Evolutionary conservation across 495 filamentous ascomycete genomes (phyloP).

Genomic region (Lasiosphaeris hirsuta): DNA sequence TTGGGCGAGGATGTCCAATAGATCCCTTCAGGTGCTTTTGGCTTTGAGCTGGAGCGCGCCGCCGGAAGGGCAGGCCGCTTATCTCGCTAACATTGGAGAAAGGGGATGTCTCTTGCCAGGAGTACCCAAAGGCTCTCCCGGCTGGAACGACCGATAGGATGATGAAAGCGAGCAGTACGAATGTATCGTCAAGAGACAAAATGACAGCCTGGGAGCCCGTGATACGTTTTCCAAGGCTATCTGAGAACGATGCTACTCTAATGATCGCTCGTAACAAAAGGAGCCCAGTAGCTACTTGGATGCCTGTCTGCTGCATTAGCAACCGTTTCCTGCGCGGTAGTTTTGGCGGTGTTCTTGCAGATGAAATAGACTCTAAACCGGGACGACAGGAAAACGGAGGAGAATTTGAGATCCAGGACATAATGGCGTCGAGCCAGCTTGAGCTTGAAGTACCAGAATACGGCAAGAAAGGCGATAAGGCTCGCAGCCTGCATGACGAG

Average conservation of each 20-base stretch:
- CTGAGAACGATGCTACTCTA: slow-evolving; percentile 32
- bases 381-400: slow-evolving; percentile 30
- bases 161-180: slow-evolving; percentile 32
- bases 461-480: slow-evolving; percentile 31
- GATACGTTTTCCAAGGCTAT: slow-evolving; percentile 22
- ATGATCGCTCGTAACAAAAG: slow-evolving; percentile 35
- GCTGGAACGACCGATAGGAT: slow-evolving; percentile 24
- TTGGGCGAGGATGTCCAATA: neutral
- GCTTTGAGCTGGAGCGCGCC: neutral
- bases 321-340: neutral
- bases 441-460: slow-evolving; percentile 30
- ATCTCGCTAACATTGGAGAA: neutral
- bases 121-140: slow-evolving; percentile 26
- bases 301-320: slow-evolving; percentile 19
- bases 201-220: slow-evolving; percentile 28
- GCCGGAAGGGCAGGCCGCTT: slow-evolving; percentile 3
- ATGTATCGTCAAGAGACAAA: slow-evolving; percentile 37
- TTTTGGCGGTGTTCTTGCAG: slow-evolving; percentile 23
- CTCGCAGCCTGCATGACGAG: slow-evolving; percentile 36
- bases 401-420: slow-evolving; percentile 28
- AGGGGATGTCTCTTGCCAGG: slow-evolving; percentile 32
- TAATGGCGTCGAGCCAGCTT: slow-evolving; percentile 31
- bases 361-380: slow-evolving; percentile 35
- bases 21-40: neutral
- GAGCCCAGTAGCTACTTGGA: slow-evolving; percentile 27